phyloP scores from a whole-genome alignment of 306 rosid genomes.

The Dalbergia cochinchinensis region DNA sequence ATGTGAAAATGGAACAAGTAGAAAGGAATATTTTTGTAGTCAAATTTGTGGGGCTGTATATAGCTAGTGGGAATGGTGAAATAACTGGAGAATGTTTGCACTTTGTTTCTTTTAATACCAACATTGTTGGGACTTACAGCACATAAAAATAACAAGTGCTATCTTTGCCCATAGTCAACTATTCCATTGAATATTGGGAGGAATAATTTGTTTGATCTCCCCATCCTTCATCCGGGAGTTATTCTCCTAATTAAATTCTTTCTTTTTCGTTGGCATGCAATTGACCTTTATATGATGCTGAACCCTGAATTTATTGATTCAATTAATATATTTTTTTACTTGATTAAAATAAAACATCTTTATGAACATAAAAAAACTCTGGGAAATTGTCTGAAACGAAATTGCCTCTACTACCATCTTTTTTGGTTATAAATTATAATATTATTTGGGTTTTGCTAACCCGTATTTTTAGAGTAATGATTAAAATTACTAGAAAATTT shows the following conservation, averaged over 20 bases:
- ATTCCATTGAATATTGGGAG: conserved; percentile 27
- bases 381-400: background rate
- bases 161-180: conserved; percentile 24
- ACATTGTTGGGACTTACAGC: conserved; percentile 42
- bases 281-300: too few relatives aligned
- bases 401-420: background rate
- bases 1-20: background rate
- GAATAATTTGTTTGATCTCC: background rate
- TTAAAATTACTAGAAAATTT: too few relatives aligned
- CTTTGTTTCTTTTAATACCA: conserved; percentile 45
- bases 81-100: conserved; percentile 53
- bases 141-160: background rate
- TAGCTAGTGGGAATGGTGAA: conserved; percentile 46
- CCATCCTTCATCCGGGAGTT: background rate
- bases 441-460: too few relatives aligned
- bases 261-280: too few relatives aligned
- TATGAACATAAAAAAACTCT: background rate
- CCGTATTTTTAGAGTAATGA: too few relatives aligned
- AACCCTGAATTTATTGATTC: background rate
- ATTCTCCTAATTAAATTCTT: too few relatives aligned
- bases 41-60: conserved; percentile 46
- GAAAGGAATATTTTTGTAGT: conserved; percentile 34
- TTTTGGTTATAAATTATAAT: background rate
- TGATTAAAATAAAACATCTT: background rate
- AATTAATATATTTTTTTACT: background rate